A percentile compares a stretch with the other conserved stretches of the same genome.
These are phyloP conservation scores for Prunella vulgaris DNA, from an alignment of 257 asterid species.

Conservation along the genomic window DNA sequence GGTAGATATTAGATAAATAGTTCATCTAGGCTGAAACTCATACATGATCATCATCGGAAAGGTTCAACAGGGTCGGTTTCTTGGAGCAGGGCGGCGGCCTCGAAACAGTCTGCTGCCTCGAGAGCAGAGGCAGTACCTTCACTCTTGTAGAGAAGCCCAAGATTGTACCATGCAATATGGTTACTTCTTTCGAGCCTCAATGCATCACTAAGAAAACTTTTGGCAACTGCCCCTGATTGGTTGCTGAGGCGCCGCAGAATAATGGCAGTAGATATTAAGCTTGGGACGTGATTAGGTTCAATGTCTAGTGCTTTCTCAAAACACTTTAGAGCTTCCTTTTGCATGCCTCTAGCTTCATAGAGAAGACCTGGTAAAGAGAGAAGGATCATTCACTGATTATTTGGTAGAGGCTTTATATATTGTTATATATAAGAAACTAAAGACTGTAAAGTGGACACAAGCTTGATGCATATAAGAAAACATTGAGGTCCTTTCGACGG, in stretches of 20 bases:
- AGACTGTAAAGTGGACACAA: background rate
- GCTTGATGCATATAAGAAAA: no score
- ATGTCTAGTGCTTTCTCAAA: constrained; percentile 70
- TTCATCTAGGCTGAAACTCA: background rate
- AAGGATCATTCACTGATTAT: background rate
- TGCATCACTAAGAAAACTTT: constrained; percentile 77
- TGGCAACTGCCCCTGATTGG: constrained; percentile 56
- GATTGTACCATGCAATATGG: constrained; percentile 80
- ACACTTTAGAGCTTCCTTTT: constrained; percentile 60
- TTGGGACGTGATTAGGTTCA: constrained; percentile 74
- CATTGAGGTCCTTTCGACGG: no score
- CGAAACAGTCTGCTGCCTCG: constrained; percentile 85
- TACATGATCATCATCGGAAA: constrained; percentile 39
- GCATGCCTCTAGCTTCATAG: constrained; percentile 53
- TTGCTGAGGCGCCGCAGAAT: constrained; percentile 39
- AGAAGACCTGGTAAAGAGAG: constrained; percentile 49
- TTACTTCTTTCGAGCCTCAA: constrained; percentile 73
- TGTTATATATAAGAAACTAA: no score
- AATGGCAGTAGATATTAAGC: constrained; percentile 72
- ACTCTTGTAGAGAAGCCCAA: constrained; percentile 65
- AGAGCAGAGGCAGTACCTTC: constrained; percentile 31
- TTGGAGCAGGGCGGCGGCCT: constrained; percentile 80
- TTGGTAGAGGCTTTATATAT: no score
- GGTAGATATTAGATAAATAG: no score
- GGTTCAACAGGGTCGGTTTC: constrained; percentile 86